Conservation (phyloP, 805 yeast species). For the Komagataella pastoris region DNA sequence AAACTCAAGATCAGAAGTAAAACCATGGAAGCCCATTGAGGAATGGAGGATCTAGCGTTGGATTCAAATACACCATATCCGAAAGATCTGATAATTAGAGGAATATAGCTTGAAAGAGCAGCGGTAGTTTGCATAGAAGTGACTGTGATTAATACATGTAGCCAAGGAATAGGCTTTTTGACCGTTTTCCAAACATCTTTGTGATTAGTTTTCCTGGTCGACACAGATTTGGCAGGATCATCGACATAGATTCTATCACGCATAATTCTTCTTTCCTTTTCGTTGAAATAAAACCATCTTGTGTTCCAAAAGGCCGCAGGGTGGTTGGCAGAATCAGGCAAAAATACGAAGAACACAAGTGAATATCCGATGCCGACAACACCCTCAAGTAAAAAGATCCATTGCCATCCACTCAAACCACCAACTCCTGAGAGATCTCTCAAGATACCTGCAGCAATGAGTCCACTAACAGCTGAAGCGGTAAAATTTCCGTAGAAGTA, state of each 20-base stretch:
- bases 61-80: conserved; percentile 5
- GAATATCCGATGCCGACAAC: conserved; percentile 25
- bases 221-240: conserved; percentile 29
- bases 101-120: conserved; percentile 1
- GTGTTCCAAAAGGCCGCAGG: too few species aligned
- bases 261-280: too few species aligned
- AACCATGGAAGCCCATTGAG: conserved; percentile 1
- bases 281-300: too few species aligned
- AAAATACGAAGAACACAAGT: conserved; percentile 14
- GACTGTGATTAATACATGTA: too few species aligned
- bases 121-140: too few species aligned
- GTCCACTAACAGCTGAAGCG: conserved; percentile 26
- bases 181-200: not conserved
- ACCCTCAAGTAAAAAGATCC: conserved; percentile 57
- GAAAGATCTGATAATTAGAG: conserved; percentile 5
- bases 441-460: conserved; percentile 35
- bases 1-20: not conserved
- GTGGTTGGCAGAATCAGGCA: conserved; percentile 18
- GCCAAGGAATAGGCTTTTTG: not conserved
- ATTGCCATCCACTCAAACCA: conserved; percentile 48
- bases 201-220: not conserved
- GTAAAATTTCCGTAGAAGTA: conserved; percentile 21
- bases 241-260: conserved; percentile 12
- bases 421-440: conserved; percentile 27
- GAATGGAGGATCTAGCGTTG: conserved; percentile 7